Base-by-base conservation (phyloP, 2,329 filamentous ascomycete genomes). In the Mariannaea sp. region DNA sequence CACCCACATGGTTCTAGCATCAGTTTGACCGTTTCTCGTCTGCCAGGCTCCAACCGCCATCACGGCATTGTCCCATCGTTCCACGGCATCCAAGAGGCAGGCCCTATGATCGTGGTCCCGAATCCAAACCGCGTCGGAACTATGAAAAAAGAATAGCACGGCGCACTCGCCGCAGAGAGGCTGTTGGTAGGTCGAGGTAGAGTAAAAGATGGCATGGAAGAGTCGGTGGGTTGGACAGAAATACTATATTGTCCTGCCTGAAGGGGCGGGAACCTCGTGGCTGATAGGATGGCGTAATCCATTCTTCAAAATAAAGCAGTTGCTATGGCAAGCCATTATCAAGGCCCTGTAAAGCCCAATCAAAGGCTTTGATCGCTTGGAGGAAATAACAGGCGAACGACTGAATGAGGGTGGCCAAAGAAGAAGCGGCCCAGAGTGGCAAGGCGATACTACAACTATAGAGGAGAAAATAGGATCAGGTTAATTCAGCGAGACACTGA, bases 151-250 rank as follows among this genome's bases (percentile, higher is more conserved):
- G 56, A 65, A 71, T 7, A 71, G 39, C 14, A 64, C 63, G 16
- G 70, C 65, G 33, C 70, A 73, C 47, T 72, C 71, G 56, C 69
- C 70, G 26, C 70, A 73, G 3, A 54, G 44, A 1, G 71, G 70
- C 40, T 73, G 70, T 39, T 73, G 70, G 1, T n/a, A 6, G 5
- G 39, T 43, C 10, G 27, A 19, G 3, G 17, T 9, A 7, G 9
- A 24, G 26, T 58, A 40, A 24, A 52, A 50, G 7, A 72, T 62
- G 14, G 62, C 61, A 58, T 73, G 70, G 30, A 62, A 66, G 13
- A 38, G 10, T 10, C 52, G 46, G 32, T 73, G 70, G 5, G 59
- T 36, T 12, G 68, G 65, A 49, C 71, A 73, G 50, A 62, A 62
- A 29, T 71, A 71, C 62, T 63, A 69, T 38, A 55, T 57, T 36